phyloP scores from a whole-genome alignment of 1,139 yeast genomes.

The Geotrichum macrosporum region DNA sequence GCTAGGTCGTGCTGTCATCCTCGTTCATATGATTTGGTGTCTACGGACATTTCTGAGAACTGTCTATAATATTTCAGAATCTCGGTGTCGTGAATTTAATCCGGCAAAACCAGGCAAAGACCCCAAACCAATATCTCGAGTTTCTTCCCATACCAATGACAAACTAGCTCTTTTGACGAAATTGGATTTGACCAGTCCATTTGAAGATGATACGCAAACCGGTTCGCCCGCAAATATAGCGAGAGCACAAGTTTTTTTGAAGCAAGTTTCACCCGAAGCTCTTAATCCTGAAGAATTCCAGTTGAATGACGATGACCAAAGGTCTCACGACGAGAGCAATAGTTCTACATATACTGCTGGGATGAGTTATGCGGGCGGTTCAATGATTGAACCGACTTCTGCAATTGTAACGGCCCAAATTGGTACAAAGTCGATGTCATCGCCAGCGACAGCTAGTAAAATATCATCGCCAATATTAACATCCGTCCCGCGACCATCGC shows the following conservation, averaged over 20 bases:
- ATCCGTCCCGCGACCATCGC: no score
- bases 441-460: no score
- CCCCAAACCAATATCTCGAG: constrained; percentile 19
- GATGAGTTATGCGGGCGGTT: no score
- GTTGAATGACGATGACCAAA: constrained; percentile 31
- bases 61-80: constrained; percentile 23
- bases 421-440: no score
- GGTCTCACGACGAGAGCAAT: no score
- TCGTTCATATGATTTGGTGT: constrained; percentile 20
- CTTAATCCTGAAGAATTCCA: constrained; percentile 20
- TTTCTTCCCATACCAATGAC: constrained; percentile 12
- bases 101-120: constrained; percentile 22
- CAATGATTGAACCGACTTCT: no score
- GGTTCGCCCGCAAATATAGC: constrained; percentile 3
- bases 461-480: no score
- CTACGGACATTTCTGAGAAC: constrained; percentile 22
- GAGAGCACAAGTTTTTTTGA: constrained; percentile 11
- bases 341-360: no score
- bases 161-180: constrained; percentile 1
- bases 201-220: constrained; percentile 6
- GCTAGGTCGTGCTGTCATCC: constrained; percentile 16
- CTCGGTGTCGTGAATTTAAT: constrained; percentile 22
- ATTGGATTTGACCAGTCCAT: constrained; percentile 4
- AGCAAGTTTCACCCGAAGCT: constrained; percentile 19
- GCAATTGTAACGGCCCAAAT: no score